phyloP scores from a whole-genome alignment of 1,284 basidiomycete genomes.

The Wallemia hederae region DNA sequence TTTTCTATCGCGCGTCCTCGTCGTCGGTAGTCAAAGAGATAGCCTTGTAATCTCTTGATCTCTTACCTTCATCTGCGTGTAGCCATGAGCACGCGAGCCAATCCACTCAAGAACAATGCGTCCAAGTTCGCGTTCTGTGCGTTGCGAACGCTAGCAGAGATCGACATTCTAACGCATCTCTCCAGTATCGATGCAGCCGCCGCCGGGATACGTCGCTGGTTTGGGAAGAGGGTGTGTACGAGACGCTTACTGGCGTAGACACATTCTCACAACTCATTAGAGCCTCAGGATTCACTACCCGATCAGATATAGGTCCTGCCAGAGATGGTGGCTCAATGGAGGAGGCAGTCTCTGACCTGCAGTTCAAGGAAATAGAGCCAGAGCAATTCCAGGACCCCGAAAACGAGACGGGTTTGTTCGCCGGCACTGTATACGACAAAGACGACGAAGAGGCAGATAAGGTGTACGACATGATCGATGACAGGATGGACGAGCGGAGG shows the following conservation, averaged over 20 bases:
- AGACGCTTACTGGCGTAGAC: background rate
- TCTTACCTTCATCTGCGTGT: background rate
- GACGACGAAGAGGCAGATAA: slow-evolving; percentile 93
- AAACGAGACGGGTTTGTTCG: slow-evolving; percentile 85
- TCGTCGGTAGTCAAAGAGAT: too few relatives aligned
- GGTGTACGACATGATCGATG: slow-evolving; percentile 73
- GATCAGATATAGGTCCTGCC: slow-evolving; percentile 94
- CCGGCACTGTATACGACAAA: slow-evolving; percentile 78
- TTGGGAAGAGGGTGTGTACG: slow-evolving; percentile 55
- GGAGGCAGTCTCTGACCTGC: slow-evolving; percentile 3
- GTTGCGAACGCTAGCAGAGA: background rate
- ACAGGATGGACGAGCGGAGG: slow-evolving; percentile 63
- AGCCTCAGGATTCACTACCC: slow-evolving; percentile 91
- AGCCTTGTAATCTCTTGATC: background rate
- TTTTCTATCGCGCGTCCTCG: too few relatives aligned
- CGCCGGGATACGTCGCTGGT: slow-evolving; percentile 83
- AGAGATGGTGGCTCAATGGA: slow-evolving; percentile 30
- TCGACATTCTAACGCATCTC: slow-evolving; percentile 3
- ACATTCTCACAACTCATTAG: slow-evolving; percentile 17
- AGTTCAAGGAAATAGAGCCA: slow-evolving; percentile 39
- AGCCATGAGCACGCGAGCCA: background rate
- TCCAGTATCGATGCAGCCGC: slow-evolving; percentile 22
- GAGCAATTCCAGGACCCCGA: slow-evolving; percentile 89
- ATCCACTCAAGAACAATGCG: background rate
- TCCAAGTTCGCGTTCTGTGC: background rate